Evolutionary conservation across 2,329 filamentous ascomycete genomes (phyloP).

Genomic region (Fusarium buharicum): DNA sequence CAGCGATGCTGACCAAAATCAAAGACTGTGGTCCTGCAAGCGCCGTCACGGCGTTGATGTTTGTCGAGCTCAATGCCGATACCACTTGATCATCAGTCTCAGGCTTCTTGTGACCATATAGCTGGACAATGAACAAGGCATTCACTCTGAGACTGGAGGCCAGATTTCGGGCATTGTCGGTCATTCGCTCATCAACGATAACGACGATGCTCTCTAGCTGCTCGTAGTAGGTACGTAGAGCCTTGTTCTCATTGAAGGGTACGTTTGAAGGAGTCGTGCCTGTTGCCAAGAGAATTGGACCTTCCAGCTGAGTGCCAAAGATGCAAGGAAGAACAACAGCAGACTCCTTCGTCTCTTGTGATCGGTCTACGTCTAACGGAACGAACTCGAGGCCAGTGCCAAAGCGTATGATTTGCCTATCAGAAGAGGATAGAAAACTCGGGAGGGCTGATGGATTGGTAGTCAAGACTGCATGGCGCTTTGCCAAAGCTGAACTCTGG

Average conservation of each 20-base stretch:
- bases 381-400: constrained; percentile 7
- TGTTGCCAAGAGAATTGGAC: background rate
- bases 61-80: background rate
- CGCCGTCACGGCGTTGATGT: constrained; percentile 10
- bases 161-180: constrained; percentile 21
- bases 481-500: background rate
- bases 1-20: background rate
- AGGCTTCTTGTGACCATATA: background rate
- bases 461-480: constrained; percentile 1
- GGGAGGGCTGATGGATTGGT: background rate
- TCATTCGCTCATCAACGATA: constrained; percentile 10
- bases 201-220: background rate
- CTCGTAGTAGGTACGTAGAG: constrained; percentile 7
- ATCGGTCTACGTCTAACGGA: rapidly evolving
- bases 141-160: background rate
- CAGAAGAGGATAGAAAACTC: background rate
- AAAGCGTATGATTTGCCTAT: constrained; percentile 1
- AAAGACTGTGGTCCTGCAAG: constrained; percentile 23
- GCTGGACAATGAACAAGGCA: constrained; percentile 12
- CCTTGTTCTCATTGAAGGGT: background rate
- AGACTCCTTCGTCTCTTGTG: background rate
- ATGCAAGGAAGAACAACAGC: constrained; percentile 17
- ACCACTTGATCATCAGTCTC: background rate
- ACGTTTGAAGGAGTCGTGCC: constrained; percentile 1
- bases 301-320: constrained; percentile 12